Evolutionary conservation across 768 basidiomycete genomes (phyloP).

Genomic region (Daedaleopsis nitida): DNA sequence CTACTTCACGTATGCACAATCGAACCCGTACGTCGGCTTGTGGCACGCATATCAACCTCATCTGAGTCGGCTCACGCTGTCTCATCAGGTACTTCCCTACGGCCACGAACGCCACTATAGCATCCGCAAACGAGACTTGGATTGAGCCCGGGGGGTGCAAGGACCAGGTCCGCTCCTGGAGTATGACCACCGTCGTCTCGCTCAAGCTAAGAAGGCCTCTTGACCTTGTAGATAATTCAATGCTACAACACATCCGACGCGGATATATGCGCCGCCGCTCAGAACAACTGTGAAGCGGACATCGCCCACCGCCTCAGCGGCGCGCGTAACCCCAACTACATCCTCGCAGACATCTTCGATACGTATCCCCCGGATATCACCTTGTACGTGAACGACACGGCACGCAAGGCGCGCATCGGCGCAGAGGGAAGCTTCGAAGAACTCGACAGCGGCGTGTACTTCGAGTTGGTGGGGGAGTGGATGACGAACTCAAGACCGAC

Average conservation of each 20-base stretch:
- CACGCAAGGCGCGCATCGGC: conserved; percentile 40
- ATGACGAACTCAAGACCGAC: conserved; percentile 49
- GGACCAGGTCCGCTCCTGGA: conserved; percentile 45
- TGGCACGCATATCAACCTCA: too few species aligned
- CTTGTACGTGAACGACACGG: conserved; percentile 29
- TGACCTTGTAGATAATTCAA: conserved; percentile 45
- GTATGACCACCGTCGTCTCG: neutral
- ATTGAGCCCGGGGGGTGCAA: conserved; percentile 48
- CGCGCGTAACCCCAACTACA: conserved; percentile 49
- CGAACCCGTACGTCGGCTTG: conserved; percentile 40
- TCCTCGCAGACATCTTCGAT: conserved; percentile 37
- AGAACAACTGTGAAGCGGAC: conserved; percentile 56
- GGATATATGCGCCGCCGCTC: conserved; percentile 54
- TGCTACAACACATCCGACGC: conserved; percentile 52
- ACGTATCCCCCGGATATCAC: conserved; percentile 48
- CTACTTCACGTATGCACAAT: conserved; percentile 54
- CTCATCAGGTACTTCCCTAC: conserved; percentile 48
- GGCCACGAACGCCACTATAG: conserved; percentile 44
- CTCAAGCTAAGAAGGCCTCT: neutral
- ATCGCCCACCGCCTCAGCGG: conserved; percentile 55
- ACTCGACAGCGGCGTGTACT: conserved; percentile 42
- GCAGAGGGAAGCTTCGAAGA: conserved; percentile 44
- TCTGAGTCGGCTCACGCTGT: neutral
- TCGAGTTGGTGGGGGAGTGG: conserved; percentile 54
- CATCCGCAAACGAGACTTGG: conserved; percentile 45